phyloP scores from a whole-genome alignment of 345 rosid species.

The Microthlaspi erraticum region DNA sequence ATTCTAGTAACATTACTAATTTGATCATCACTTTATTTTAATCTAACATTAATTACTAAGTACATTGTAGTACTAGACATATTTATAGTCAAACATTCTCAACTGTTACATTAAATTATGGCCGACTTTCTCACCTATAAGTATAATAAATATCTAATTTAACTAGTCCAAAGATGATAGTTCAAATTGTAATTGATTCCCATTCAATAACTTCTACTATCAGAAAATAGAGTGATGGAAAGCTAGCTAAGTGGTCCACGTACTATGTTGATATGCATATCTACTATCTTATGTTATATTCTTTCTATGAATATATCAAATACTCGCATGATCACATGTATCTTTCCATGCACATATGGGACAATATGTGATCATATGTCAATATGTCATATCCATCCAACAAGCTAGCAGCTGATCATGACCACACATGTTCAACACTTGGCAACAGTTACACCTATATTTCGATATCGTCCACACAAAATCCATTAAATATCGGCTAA shows the following conservation, averaged over 20 bases:
- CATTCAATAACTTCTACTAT: not conserved
- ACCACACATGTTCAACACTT: slow-evolving; percentile 43
- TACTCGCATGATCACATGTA: slow-evolving; percentile 4
- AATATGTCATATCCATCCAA: slow-evolving; percentile 35
- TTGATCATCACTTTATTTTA: slow-evolving; percentile 7
- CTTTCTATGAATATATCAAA: not conserved
- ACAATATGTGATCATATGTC: slow-evolving; percentile 25
- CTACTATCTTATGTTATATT: not conserved
- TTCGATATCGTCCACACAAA: slow-evolving; percentile 28
- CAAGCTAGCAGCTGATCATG: slow-evolving; percentile 29
- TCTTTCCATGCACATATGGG: not conserved
- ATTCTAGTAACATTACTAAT: slow-evolving; percentile 13
- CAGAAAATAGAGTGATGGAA: not conserved
- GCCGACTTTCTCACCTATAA: slow-evolving; percentile 24
- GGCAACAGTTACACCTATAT: slow-evolving; percentile 12
- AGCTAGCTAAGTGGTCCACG: slow-evolving; percentile 19
- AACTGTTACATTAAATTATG: slow-evolving; percentile 23
- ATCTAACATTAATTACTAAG: not conserved
- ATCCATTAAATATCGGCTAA: not conserved
- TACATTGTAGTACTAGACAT: not conserved
- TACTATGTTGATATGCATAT: slow-evolving; percentile 19
- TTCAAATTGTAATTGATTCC: slow-evolving; percentile 13
- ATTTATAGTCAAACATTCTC: slow-evolving; percentile 20
- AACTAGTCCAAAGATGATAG: slow-evolving; percentile 17
- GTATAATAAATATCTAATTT: not conserved